Evolutionary conservation across 495 filamentous ascomycete genomes (phyloP).

Genomic region (Penicillium goetzii): DNA sequence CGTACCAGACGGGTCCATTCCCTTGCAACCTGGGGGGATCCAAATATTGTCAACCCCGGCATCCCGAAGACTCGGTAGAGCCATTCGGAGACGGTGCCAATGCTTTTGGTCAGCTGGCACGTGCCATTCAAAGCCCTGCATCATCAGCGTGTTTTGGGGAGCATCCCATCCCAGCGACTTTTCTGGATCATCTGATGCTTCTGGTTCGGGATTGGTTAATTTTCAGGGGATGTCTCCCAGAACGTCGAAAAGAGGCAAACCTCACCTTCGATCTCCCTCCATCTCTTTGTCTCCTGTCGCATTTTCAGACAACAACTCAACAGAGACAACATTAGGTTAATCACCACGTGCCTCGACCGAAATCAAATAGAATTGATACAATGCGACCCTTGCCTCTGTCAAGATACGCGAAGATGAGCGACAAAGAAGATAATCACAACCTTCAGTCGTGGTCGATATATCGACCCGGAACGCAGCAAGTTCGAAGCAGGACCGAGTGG

Average conservation of each 20-base stretch:
- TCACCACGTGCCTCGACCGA: slow-evolving; percentile 9
- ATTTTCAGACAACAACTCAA: slow-evolving; percentile 23
- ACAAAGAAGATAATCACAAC: not conserved
- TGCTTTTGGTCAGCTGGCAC: slow-evolving; percentile 65
- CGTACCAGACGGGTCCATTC: slow-evolving; percentile 60
- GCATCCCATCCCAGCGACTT: slow-evolving; percentile 33
- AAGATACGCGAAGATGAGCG: not conserved
- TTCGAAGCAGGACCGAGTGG: slow-evolving; percentile 11
- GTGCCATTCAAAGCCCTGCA: slow-evolving; percentile 81
- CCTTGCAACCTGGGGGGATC: slow-evolving; percentile 77
- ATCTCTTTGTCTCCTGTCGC: slow-evolving; percentile 11
- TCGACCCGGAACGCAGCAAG: slow-evolving; percentile 7
- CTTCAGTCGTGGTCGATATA: slow-evolving; percentile 3
- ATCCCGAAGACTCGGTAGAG: slow-evolving; percentile 58
- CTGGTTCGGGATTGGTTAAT: not conserved
- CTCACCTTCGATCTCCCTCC: slow-evolving; percentile 23
- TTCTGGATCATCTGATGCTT: slow-evolving; percentile 31
- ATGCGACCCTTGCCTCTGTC: not conserved
- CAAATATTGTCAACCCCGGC: slow-evolving; percentile 70
- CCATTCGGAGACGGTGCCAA: slow-evolving; percentile 61
- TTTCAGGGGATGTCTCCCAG: not conserved
- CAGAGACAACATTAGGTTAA: slow-evolving; percentile 19
- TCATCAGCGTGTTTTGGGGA: slow-evolving; percentile 61
- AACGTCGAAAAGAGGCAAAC: not conserved
- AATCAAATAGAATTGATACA: not conserved